A percentile compares a stretch with the other conserved stretches of the same genome.
phyloP scores from a whole-genome alignment of 371 early-diverging fungal species.

The Mucor indicus region DNA sequence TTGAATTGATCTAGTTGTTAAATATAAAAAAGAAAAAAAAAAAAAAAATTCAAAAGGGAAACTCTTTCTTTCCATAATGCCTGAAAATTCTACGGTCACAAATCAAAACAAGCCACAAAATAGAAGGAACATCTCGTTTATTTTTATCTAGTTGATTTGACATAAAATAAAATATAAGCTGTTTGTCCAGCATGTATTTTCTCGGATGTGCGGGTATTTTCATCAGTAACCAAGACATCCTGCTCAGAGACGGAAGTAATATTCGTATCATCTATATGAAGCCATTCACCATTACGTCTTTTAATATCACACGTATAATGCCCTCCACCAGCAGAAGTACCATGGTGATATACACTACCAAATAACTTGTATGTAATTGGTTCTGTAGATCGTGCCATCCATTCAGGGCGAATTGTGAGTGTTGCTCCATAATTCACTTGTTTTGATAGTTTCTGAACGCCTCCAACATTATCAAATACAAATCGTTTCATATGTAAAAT shows the following conservation, averaged over 20 bases:
- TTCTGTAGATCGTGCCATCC: conserved; percentile 52
- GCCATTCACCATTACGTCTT: conserved; percentile 77
- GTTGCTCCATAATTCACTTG: conserved; percentile 69
- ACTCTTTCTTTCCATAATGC: not conserved
- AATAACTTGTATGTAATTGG: conserved; percentile 55
- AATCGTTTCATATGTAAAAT: conserved; percentile 95
- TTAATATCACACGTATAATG: conserved; percentile 96
- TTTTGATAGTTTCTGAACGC: conserved; percentile 85
- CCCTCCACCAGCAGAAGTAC: conserved; percentile 84
- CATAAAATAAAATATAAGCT: conserved; percentile 50
- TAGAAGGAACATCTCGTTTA: not conserved
- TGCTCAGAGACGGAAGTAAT: conserved; percentile 63
- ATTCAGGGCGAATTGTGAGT: conserved; percentile 69
- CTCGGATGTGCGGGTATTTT: conserved; percentile 43
- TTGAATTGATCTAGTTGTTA: not conserved
- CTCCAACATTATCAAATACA: conserved; percentile 75
- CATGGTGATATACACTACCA: conserved; percentile 93
- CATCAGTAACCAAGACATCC: conserved; percentile 62
- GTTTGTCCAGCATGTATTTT: conserved; percentile 41
- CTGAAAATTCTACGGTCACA: conserved; percentile 11
- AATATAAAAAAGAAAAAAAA: conserved; percentile 7
- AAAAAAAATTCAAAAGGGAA: not conserved
- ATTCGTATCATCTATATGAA: conserved; percentile 87
- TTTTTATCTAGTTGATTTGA: conserved; percentile 30
- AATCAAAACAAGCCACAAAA: not conserved